Evolutionary conservation across 106 monocot genomes (phyloP), one percentile per base, ranked within the genome.

Genomic region (Acanthochlamys bracteata): DNA sequence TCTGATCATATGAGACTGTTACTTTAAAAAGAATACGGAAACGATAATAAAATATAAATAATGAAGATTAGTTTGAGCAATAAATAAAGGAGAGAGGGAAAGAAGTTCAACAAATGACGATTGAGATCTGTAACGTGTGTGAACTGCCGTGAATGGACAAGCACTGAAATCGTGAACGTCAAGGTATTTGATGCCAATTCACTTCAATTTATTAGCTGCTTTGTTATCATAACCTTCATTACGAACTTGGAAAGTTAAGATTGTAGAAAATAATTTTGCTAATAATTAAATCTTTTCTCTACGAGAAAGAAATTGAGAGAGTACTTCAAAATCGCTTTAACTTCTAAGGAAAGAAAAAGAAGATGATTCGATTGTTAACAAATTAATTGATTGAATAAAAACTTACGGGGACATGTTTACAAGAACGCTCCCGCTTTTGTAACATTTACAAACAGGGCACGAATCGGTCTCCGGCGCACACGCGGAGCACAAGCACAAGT

Each of bases 401-500:
- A 49, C 49, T 17, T 17, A 14, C 49, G 33, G 33, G 33, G 43
- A 59, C 33, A 60, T 25, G 45, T 60, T 69, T 20, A 69, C 69
- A 52, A 26, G 15, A 12, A 69, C 60, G 42, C 20, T 69, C 3
- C 46, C 69, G 11, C 47, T 42, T 19, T 47, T 60, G 25, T n/a
- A 20, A 47, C 20, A 59, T 25, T 49, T 49, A 60, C 69, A 69
- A 20, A 69, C 24, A 0, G 69, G 69, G 20, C 69, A 69, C 20
- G 26, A 15, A 24, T 20, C 49, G 27, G 59, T 41, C 13, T 23
- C 45, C 60, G 69, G 25, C 15, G n/a, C 58, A 46, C 69, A 69
- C 59, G 51, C 69, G 20, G 27, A 11, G 60, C 69, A 69, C 13
- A 69, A 0, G 59, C 69, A 69, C 10, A 69, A 45, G 20, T 69